Base-by-base conservation (phyloP, 1,284 basidiomycete species). In the Cutaneotrichosporon sp. region DNA sequence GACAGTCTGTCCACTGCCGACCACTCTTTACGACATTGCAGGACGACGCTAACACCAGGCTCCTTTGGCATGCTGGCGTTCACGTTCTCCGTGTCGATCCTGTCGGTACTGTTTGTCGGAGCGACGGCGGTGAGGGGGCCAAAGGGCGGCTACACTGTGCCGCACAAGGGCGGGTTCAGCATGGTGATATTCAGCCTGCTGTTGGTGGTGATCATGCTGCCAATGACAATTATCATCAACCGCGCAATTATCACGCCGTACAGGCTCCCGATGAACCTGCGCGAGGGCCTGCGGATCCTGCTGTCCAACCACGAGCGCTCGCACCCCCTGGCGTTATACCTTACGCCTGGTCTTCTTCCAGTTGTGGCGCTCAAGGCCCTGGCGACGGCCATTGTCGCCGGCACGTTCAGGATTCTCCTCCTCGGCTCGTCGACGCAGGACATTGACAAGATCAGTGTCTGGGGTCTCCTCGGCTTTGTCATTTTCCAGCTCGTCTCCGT, bases 181-280 rank as follows among this genome's bases (percentile, higher is more conserved):
- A 74, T 74, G 72, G 70, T 59, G 1, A 41, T 74, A 10, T 74
- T 76, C 52, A 69, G 68, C 9, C 63, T 75, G 33, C 56, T 83
- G 42, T 80, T 86, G 62, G 84, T 52, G 18, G 34, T 53, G 34
- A n/a, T 52, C 40, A 77, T 90, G 35, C 80, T 92, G n/a, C 90
- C 90, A 10, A 83, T 84, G 54, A 82, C 83, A 2, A 83, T 91
- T 47, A 76, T 92, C 49, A 86, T 88, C 21, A 87, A 89, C 71
- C 80, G 88, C 46, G 80, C 89, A 2, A 87, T 93, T 63, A 90
- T 88, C 22, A 93, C 90, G 0, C 89, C 90, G 1, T 84, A 88
- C 74, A 84, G 81, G 62, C 78, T 93, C 20, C 83, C 87, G 1
- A 79, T 85, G 64, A 77, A 80, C 39, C 78, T 81, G 1, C 68